Conservation (phyloP, 768 basidiomycete genomes). For the Cystobasidium onofrii region DNA sequence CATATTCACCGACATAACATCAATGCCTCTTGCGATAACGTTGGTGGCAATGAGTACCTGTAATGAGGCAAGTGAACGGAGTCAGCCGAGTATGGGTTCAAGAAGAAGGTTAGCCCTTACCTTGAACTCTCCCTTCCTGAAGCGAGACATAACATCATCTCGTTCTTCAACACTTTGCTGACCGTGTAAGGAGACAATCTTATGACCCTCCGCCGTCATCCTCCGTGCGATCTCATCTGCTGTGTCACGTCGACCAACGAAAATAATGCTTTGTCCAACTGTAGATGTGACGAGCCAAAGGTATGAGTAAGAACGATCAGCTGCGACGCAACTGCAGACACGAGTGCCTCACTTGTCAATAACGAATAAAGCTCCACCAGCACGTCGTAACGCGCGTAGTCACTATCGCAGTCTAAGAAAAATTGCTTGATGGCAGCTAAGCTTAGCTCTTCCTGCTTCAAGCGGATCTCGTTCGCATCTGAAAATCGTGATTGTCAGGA, state of each 20-base stretch:
- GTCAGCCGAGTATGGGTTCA: neutral
- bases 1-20: slow-evolving; percentile 98
- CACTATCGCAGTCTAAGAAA: slow-evolving; percentile 89
- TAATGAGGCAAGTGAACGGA: neutral
- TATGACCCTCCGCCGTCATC: slow-evolving; percentile 88
- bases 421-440: slow-evolving; percentile 93
- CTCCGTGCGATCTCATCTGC: slow-evolving; percentile 84
- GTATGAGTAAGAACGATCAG: too few relatives aligned
- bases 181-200: slow-evolving; percentile 90
- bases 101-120: slow-evolving; percentile 48
- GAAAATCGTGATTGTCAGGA: neutral
- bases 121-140: slow-evolving; percentile 92
- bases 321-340: neutral
- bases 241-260: slow-evolving; percentile 87
- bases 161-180: slow-evolving; percentile 83
- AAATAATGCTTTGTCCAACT: slow-evolving; percentile 95
- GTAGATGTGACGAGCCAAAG: neutral
- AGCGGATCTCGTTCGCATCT: slow-evolving; percentile 87
- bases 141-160: slow-evolving; percentile 84
- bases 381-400: slow-evolving; percentile 90
- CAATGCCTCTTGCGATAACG: slow-evolving; percentile 95
- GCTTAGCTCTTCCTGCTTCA: slow-evolving; percentile 84
- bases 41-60: slow-evolving; percentile 81
- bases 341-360: slow-evolving; percentile 53
- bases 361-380: slow-evolving; percentile 80